phyloP scores from a whole-genome alignment of 305 asterid genomes.

The Solanum aculeatissimum region DNA sequence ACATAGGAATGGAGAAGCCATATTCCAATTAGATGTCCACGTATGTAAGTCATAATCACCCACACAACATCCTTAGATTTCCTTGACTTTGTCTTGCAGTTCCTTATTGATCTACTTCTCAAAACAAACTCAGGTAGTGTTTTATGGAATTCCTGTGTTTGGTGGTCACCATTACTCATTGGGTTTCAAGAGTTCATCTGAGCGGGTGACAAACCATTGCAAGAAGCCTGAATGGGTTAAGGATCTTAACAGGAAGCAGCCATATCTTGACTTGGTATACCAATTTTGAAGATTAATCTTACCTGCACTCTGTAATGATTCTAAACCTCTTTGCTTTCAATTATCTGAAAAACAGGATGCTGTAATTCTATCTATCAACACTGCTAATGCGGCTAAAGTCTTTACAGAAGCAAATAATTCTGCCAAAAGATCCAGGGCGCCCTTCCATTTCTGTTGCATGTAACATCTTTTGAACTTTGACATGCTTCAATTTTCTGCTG shows the following conservation, averaged over 20 bases:
- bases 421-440: conserved; percentile 17
- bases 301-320: conserved; percentile 2
- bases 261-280: conserved; percentile 64
- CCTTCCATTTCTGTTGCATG: conserved; percentile 29
- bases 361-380: conserved; percentile 65
- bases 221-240: conserved; percentile 81
- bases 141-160: conserved; percentile 65
- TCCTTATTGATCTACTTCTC: conserved; percentile 10
- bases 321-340: conserved; percentile 1
- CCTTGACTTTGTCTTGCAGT: neutral
- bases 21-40: conserved; percentile 65
- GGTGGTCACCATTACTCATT: conserved; percentile 70
- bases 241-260: conserved; percentile 41
- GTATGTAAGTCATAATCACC: conserved; percentile 81
- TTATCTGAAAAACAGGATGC: conserved; percentile 40
- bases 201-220: conserved; percentile 20
- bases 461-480: conserved; percentile 17
- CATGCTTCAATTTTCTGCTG: neutral
- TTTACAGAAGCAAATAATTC: conserved; percentile 27
- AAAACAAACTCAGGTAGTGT: conserved; percentile 47
- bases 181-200: conserved; percentile 23
- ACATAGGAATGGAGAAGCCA: conserved; percentile 46
- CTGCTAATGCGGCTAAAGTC: conserved; percentile 54
- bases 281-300: neutral
- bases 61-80: conserved; percentile 4